Base-by-base conservation (phyloP, 495 filamentous ascomycete genomes). In the Hyaloscypha bicolor region DNA sequence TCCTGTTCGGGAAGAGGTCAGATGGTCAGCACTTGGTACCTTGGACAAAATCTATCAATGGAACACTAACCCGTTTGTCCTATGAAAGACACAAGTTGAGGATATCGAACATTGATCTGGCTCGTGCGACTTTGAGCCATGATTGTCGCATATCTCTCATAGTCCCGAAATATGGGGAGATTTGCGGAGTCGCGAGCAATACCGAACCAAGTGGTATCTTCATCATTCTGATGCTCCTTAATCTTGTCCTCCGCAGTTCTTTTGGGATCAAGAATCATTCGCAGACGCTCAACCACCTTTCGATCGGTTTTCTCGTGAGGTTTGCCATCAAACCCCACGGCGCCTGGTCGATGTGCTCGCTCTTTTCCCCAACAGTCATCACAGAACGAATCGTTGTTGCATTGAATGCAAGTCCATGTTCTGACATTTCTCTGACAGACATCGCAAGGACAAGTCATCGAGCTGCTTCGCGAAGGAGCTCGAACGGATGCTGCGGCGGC, bases 151-250 rank as follows among this genome's bases (percentile, higher is more conserved):
- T 79, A 79, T 55, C 78, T 70, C 5, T 72, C 76, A 64, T 76
- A 81, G 55, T 81, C 78, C 31, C 77, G 75, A 35, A 83, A 78
- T 39, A 76, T 67, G 25, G 78, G 73, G 22, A 71, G 45, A 29
- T 70, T 71, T 12, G 69, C 63, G 8, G 69, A 72, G 71, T 78
- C 76, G 51, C 74, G 73, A 57, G 72, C 68, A 33, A 81, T 74
- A 0, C 81, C 80, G 60, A 85, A 85, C 82, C 82, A 85, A 1
- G 77, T 81, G 0, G 82, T 82, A 55, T 82, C 77, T 65, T 77
- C 74, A 63, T 85, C 82, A 32, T 29, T 37, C 29, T 22, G 19
- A 31, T 66, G 64, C n/a, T n/a, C n/a, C n/a, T 33, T 31, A 57
- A 37, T 62, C 37, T 11, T 31, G 63, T 45, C 64, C 31, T 60